Evolutionary conservation across 208 protist species (phyloP).

Genomic region (Spironucleus salmonicida): DNA sequence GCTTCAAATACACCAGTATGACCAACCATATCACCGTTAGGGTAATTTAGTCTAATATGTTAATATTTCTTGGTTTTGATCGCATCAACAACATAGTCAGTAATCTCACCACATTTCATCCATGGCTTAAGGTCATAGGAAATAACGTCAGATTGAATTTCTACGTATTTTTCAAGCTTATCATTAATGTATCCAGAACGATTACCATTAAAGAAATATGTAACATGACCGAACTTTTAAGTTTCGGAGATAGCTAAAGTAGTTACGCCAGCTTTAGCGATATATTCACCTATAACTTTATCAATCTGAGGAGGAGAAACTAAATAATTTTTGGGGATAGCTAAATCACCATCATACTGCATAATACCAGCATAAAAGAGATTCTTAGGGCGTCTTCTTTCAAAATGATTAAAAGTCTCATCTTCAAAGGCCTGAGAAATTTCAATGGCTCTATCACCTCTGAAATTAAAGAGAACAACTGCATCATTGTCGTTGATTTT

Average conservation of each 20-base stretch:
- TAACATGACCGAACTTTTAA: slow-evolving; percentile 81
- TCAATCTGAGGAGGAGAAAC: slow-evolving; percentile 66
- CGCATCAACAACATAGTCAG: slow-evolving; percentile 61
- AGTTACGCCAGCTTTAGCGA: slow-evolving; percentile 57
- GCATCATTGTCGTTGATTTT: slow-evolving; percentile 71
- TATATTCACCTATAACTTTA: slow-evolving; percentile 64
- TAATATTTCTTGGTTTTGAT: slow-evolving; percentile 66
- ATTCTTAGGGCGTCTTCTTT: slow-evolving; percentile 51
- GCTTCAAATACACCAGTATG: slow-evolving; percentile 71
- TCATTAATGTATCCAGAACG: slow-evolving; percentile 66
- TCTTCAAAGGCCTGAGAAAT: slow-evolving; percentile 69
- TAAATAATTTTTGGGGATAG: slow-evolving; percentile 75
- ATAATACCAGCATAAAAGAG: slow-evolving; percentile 74
- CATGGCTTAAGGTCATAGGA: slow-evolving; percentile 53
- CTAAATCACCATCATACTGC: slow-evolving; percentile 74
- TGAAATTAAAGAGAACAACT: slow-evolving; percentile 76
- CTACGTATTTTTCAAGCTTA: slow-evolving; percentile 63
- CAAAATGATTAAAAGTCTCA: slow-evolving; percentile 63
- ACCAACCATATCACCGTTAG: slow-evolving; percentile 80
- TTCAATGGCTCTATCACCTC: slow-evolving; percentile 74
- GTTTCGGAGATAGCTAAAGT: slow-evolving; percentile 76
- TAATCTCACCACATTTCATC: slow-evolving; percentile 76
- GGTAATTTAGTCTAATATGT: slow-evolving; percentile 70
- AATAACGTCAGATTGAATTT: slow-evolving; percentile 63
- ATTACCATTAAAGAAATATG: slow-evolving; percentile 86